Evolutionary conservation across 768 basidiomycete species (phyloP).

Genomic region (Cyathus striatus): DNA sequence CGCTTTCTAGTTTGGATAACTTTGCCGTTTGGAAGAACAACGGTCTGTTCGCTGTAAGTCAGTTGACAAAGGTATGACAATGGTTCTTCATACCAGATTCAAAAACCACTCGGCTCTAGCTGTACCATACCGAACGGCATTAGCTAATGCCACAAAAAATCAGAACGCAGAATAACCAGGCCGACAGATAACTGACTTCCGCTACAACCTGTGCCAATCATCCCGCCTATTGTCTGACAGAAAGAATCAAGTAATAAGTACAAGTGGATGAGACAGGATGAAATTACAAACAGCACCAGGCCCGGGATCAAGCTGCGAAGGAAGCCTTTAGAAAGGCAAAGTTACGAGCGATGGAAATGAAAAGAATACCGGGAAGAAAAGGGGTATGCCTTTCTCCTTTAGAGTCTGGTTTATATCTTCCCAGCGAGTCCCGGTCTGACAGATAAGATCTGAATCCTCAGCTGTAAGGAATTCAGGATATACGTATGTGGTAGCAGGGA

Average conservation of each 20-base stretch:
- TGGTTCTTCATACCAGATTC: constrained; percentile 67
- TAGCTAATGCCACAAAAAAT: constrained; percentile 37
- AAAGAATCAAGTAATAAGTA: not conserved
- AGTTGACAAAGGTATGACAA: no score
- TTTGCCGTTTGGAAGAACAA: constrained; percentile 79
- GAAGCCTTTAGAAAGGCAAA: not conserved
- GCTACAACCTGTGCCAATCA: constrained; percentile 84
- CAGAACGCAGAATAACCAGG: not conserved
- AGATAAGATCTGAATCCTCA: constrained; percentile 67
- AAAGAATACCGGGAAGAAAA: constrained; percentile 78
- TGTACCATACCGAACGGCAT: constrained; percentile 83
- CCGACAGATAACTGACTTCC: constrained; percentile 52
- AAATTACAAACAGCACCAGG: constrained; percentile 57
- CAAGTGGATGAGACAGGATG: not conserved
- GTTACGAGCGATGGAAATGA: not conserved
- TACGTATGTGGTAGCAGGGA: not conserved
- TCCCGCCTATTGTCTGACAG: constrained; percentile 74
- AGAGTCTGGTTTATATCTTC: constrained; percentile 72
- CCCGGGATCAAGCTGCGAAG: constrained; percentile 59
- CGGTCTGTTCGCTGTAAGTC: no score
- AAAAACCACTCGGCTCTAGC: constrained; percentile 87
- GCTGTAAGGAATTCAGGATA: constrained; percentile 30
- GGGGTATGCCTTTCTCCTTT: constrained; percentile 60
- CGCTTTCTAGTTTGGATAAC: constrained; percentile 82
- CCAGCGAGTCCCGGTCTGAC: constrained; percentile 76